A percentile compares a stretch with the other conserved stretches of the same genome.
phyloP scores from a whole-genome alignment of 2,329 filamentous ascomycete genomes.

The Sphaceloma murrayae region DNA sequence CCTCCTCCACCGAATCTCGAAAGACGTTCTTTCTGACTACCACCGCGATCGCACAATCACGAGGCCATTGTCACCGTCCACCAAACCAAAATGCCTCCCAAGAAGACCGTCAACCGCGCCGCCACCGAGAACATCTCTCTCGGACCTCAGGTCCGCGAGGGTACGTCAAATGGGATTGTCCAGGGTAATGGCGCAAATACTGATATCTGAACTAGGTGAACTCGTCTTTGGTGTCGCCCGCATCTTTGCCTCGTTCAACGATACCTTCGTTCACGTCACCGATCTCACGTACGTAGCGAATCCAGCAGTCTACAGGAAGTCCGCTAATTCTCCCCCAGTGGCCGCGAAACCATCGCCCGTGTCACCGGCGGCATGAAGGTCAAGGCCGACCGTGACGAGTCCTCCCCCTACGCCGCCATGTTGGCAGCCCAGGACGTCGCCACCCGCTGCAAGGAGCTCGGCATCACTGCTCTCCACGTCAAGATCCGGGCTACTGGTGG shows the following conservation, averaged over 20 bases:
- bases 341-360: conserved; percentile 99
- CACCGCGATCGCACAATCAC: conserved; percentile 14
- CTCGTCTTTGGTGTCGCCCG: conserved; percentile 96
- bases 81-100: conserved; percentile 73
- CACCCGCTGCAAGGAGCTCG: conserved; percentile 75
- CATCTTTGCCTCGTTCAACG: conserved; percentile 77
- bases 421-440: conserved; percentile 94
- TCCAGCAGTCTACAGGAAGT: not conserved
- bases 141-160: conserved; percentile 92
- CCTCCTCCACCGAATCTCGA: conserved; percentile 4
- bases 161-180: conserved; percentile 42
- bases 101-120: conserved; percentile 73
- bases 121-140: conserved; percentile 96
- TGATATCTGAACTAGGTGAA: conserved; percentile 54
- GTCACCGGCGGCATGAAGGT: conserved; percentile 99
- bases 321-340: conserved; percentile 46
- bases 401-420: conserved; percentile 99
- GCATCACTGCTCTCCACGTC: conserved; percentile 96
- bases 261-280: conserved; percentile 82
- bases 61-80: conserved; percentile 15
- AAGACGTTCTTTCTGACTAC: conserved; percentile 1
- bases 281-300: conserved; percentile 59
- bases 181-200: conserved; percentile 18
- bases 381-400: conserved; percentile 99
- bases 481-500: conserved; percentile 99